A percentile compares a stretch with the other conserved stretches of the same genome.
Conservation (phyloP, 192 early-diverging fungal species). For the Linnemannia elongata region DNA sequence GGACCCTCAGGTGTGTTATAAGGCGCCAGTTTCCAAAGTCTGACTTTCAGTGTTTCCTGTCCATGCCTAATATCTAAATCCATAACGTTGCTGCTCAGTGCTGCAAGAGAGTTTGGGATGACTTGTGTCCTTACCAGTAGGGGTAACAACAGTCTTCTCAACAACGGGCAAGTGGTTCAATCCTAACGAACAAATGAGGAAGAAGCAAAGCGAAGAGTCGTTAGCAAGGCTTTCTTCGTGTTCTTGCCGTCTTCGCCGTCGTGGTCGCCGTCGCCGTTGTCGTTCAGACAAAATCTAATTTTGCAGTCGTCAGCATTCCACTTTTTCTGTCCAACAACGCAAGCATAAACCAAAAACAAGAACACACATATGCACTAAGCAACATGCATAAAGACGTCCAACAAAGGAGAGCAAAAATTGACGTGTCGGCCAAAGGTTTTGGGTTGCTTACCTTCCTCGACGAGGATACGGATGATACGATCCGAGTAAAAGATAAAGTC, state of each 20-base stretch:
- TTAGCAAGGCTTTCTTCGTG: background rate
- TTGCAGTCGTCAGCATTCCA: background rate
- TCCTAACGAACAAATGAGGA: conserved; percentile 54
- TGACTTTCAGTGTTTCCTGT: background rate
- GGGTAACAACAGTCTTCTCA: conserved; percentile 82
- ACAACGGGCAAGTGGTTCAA: conserved; percentile 93
- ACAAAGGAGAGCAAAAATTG: background rate
- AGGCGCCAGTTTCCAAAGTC: too few relatives aligned
- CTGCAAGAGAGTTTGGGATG: background rate
- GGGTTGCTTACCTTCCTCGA: conserved; percentile 82
- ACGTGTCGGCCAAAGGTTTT: background rate
- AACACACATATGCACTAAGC: too few relatives aligned
- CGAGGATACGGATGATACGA: conserved; percentile 87
- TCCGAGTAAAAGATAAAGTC: conserved; percentile 98
- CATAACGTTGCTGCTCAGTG: too few relatives aligned
- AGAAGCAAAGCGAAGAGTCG: background rate
- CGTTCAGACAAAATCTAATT: background rate
- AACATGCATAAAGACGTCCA: conserved; percentile 4
- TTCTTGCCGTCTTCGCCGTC: background rate
- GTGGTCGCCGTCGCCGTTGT: background rate
- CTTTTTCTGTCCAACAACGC: background rate
- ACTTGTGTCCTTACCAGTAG: conserved; percentile 69
- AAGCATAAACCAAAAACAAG: too few relatives aligned
- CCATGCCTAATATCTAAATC: background rate
- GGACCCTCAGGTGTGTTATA: too few relatives aligned